These are phyloP conservation scores for Paraphaeosphaeria minitans DNA, from an alignment of 2,329 filamentous ascomycete genomes.

Conservation along the genomic window DNA sequence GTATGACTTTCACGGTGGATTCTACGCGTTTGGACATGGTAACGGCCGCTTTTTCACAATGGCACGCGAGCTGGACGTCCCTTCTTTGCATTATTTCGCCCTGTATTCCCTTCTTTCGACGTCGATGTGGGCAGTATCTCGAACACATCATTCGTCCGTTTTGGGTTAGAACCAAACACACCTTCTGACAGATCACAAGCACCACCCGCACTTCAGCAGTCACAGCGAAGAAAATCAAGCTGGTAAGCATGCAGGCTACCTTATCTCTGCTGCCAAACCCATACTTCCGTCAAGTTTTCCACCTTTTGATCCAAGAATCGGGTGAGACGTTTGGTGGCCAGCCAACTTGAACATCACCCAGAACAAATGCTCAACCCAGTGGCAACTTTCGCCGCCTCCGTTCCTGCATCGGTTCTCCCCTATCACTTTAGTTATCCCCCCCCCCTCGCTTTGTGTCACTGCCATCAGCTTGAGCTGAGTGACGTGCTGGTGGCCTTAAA, in stretches of 20 bases:
- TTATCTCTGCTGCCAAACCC: neutral
- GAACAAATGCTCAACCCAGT: neutral
- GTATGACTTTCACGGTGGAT: conserved; percentile 5
- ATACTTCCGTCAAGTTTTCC: neutral
- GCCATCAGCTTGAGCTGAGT: neutral
- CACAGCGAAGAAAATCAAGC: neutral
- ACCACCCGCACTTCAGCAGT: conserved; percentile 1
- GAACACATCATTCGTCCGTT: conserved; percentile 6
- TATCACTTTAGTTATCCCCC: neutral
- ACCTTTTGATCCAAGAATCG: neutral
- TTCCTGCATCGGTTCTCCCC: neutral
- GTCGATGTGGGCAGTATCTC: conserved; percentile 4
- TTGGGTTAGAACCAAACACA: conserved; percentile 9
- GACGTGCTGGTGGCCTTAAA: conserved; percentile 4
- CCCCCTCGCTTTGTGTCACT: neutral
- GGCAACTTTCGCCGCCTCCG: neutral
- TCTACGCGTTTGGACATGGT: conserved; percentile 3
- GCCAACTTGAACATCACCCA: neutral
- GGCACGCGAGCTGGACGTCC: conserved; percentile 2
- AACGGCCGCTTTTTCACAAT: conserved; percentile 6
- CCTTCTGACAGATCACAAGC: conserved; percentile 1
- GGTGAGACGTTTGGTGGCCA: neutral
- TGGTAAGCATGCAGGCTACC: neutral
- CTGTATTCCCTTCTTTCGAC: conserved; percentile 3
- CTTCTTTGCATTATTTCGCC: neutral